Evolutionary conservation across 345 rosid species (phyloP).

Genomic region (Eucalyptus cloeziana): DNA sequence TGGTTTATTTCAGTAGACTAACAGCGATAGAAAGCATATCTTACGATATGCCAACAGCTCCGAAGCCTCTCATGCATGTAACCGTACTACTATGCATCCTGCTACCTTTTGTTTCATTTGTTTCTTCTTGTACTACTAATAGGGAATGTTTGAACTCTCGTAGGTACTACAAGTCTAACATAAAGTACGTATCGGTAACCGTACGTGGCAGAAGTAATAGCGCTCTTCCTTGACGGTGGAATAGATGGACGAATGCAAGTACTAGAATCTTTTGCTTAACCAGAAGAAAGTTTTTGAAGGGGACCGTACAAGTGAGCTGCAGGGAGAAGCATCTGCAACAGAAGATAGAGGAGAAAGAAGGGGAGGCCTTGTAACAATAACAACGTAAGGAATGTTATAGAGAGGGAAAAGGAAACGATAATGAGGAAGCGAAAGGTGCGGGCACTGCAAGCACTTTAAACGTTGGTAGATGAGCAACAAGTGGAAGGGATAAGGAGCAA

Average conservation of each 20-base stretch:
- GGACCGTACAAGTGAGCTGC: not conserved
- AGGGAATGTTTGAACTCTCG: not conserved
- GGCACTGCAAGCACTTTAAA: not conserved
- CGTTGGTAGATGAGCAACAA: not conserved
- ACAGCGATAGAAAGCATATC: not conserved
- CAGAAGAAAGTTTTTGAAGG: not conserved
- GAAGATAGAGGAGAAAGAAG: not conserved
- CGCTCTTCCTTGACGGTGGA: not conserved
- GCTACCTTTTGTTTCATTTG: not conserved
- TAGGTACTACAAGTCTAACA: not conserved
- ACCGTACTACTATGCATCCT: not conserved
- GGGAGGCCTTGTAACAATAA: not conserved
- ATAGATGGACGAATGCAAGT: not conserved
- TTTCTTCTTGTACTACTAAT: not conserved
- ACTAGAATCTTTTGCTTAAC: not conserved
- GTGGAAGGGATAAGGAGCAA: not conserved
- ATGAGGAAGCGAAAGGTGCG: not conserved
- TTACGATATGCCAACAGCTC: not conserved
- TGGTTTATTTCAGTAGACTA: too few relatives aligned
- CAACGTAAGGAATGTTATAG: not conserved
- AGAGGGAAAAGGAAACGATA: not conserved
- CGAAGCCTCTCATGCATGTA: not conserved
- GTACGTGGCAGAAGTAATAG: not conserved
- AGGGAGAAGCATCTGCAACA: not conserved
- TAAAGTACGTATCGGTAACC: not conserved